phyloP scores from a whole-genome alignment of 2,329 filamentous ascomycete genomes.

The Hypoxylon rubiginosum region DNA sequence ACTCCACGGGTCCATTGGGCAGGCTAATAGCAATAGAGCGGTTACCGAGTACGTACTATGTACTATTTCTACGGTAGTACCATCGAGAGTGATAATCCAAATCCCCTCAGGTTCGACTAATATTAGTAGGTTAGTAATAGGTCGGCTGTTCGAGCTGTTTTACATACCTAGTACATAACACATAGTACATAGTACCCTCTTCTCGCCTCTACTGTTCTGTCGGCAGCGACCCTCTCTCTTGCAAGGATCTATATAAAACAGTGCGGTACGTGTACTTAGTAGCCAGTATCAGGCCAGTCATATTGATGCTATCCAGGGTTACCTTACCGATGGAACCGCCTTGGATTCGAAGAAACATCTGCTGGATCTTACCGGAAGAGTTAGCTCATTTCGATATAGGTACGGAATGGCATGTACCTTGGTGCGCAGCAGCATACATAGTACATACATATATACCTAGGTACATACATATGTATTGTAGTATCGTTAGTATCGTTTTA shows the following conservation, averaged over 20 bases:
- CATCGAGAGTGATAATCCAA: slow-evolving; percentile 21
- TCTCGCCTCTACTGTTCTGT: slow-evolving; percentile 21
- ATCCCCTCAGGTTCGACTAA: slow-evolving; percentile 38
- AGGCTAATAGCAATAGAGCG: slow-evolving; percentile 41
- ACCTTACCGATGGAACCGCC: slow-evolving; percentile 52
- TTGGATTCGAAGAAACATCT: slow-evolving; percentile 48
- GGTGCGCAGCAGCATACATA: background rate
- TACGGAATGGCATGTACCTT: slow-evolving; percentile 20
- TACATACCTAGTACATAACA: background rate
- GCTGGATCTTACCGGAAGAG: slow-evolving; percentile 50
- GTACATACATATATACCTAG: no score
- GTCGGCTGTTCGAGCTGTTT: background rate
- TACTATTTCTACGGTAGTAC: slow-evolving; percentile 2
- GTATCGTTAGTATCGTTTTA: slow-evolving; percentile 8
- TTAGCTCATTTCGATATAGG: slow-evolving; percentile 38
- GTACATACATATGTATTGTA: no score
- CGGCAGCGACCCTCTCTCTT: slow-evolving; percentile 27
- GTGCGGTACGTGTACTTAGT: slow-evolving; percentile 34
- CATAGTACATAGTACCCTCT: background rate
- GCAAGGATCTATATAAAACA: slow-evolving; percentile 33
- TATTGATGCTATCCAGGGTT: slow-evolving; percentile 46
- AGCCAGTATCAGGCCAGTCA: slow-evolving; percentile 45
- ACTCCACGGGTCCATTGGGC: slow-evolving; percentile 30
- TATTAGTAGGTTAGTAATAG: slow-evolving; percentile 13
- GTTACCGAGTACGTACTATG: slow-evolving; percentile 24